These are phyloP conservation scores for Hypoxylon crocopeplum DNA, from an alignment of 495 filamentous ascomycete species.

Conservation along the genomic window DNA sequence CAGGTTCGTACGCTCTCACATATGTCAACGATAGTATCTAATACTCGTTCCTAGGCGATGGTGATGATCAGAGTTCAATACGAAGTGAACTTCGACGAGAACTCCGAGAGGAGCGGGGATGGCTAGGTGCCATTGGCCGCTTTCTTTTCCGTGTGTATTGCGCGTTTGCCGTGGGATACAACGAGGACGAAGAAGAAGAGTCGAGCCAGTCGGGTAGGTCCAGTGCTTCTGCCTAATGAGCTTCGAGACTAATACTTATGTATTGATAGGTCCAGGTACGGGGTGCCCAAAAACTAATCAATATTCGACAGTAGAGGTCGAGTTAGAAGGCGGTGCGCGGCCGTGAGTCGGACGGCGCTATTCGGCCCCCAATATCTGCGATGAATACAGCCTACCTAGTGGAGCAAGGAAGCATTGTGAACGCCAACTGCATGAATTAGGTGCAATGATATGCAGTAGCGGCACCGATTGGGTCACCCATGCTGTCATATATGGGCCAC, in stretches of 20 bases:
- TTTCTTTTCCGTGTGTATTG: conserved; percentile 19
- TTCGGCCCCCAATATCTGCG: conserved; percentile 6
- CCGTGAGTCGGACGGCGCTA: conserved; percentile 2
- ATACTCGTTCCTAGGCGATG: not conserved
- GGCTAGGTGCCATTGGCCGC: conserved; percentile 14
- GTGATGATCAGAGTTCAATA: not conserved
- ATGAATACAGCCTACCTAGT: no score
- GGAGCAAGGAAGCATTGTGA: no score
- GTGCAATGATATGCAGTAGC: no score
- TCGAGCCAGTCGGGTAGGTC: conserved; percentile 8
- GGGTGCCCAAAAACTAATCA: conserved; percentile 8
- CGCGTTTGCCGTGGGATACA: conserved; percentile 16
- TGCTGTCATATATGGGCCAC: no score
- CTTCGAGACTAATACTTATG: not conserved
- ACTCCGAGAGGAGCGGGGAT: conserved; percentile 9
- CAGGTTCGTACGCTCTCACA: not conserved
- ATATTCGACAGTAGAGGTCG: conserved; percentile 1
- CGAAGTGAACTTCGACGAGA: conserved; percentile 2
- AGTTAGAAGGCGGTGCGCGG: conserved; percentile 8
- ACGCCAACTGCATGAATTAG: no score
- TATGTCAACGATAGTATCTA: not conserved
- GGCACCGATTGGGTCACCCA: no score
- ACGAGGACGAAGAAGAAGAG: conserved; percentile 6
- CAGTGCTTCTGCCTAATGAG: not conserved
- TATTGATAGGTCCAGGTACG: not conserved